These are phyloP conservation scores for Mycena amicta DNA, from an alignment of 768 basidiomycete genomes.

Conservation along the genomic window DNA sequence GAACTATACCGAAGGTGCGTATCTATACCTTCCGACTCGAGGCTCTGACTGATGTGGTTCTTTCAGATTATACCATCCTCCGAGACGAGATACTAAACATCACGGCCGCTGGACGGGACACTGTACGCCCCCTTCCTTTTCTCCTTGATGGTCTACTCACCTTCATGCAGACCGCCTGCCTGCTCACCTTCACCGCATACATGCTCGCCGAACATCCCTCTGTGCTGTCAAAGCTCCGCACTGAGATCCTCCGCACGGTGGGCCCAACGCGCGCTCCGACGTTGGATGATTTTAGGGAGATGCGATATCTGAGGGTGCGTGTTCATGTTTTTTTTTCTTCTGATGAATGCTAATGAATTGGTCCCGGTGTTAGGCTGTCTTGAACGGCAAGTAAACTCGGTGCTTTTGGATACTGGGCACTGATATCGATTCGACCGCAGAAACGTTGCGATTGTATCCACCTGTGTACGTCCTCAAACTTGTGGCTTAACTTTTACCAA, in stretches of 20 bases:
- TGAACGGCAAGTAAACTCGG: slow-evolving; percentile 8
- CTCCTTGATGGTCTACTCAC: neutral
- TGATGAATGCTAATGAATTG: too few species aligned
- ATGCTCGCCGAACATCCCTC: slow-evolving; percentile 56
- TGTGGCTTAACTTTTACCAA: too few species aligned
- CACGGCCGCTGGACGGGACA: slow-evolving; percentile 48
- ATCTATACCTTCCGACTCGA: neutral
- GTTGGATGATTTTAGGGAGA: slow-evolving; percentile 55
- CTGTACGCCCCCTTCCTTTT: slow-evolving; percentile 24
- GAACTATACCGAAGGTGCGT: slow-evolving; percentile 53
- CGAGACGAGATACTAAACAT: slow-evolving; percentile 50
- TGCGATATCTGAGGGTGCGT: slow-evolving; percentile 62
- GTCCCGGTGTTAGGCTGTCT: neutral
- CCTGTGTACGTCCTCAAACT: slow-evolving; percentile 46
- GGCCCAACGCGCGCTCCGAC: slow-evolving; percentile 49
- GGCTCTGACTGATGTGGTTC: too few species aligned
- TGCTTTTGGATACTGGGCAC: too few species aligned
- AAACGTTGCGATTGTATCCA: slow-evolving; percentile 56
- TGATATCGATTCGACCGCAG: slow-evolving; percentile 27
- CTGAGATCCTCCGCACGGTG: slow-evolving; percentile 50
- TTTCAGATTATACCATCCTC: slow-evolving; percentile 43
- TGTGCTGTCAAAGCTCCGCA: slow-evolving; percentile 46
- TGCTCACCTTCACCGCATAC: slow-evolving; percentile 56
- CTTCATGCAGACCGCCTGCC: slow-evolving; percentile 44
- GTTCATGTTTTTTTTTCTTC: slow-evolving; percentile 44